These are phyloP conservation scores for Coemansia javaensis DNA, from an alignment of 192 early-diverging fungal genomes.

Conservation along the genomic window DNA sequence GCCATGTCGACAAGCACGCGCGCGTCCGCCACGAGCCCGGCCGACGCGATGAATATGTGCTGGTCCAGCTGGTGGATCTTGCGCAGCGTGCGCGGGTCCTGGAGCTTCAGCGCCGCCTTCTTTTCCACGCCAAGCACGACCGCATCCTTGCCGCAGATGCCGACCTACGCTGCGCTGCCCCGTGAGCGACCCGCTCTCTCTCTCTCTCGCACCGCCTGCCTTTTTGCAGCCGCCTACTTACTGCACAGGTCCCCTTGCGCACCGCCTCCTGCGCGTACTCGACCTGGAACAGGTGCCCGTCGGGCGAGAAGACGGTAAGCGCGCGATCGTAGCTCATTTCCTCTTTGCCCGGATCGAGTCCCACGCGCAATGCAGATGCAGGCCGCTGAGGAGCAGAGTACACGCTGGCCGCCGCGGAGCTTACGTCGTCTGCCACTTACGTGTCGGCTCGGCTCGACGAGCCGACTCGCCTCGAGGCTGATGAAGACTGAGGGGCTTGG, in stretches of 20 bases:
- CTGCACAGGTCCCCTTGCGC: slow-evolving; percentile 93
- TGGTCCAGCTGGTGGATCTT: slow-evolving; percentile 97
- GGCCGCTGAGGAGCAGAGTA: too few species aligned
- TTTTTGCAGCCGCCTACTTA: slow-evolving; percentile 51
- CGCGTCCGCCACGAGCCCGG: slow-evolving; percentile 94
- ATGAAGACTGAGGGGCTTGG: too few species aligned
- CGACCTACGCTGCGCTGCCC: too few species aligned
- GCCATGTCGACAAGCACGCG: slow-evolving; percentile 96
- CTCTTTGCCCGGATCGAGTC: too few species aligned
- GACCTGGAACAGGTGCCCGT: slow-evolving; percentile 99
- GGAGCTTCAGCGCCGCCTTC: slow-evolving; percentile 91
- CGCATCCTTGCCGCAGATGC: slow-evolving; percentile 84
- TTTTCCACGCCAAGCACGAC: slow-evolving; percentile 96
- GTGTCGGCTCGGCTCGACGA: slow-evolving; percentile 2
- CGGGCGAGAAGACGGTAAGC: slow-evolving; percentile 97
- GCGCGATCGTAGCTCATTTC: slow-evolving; percentile 67
- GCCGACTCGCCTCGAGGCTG: not conserved
- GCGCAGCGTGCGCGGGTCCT: slow-evolving; percentile 93
- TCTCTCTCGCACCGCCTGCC: not conserved
- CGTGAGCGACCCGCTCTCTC: not conserved
- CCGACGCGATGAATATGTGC: slow-evolving; percentile 94
- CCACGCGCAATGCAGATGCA: too few species aligned
- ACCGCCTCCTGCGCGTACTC: slow-evolving; percentile 98
- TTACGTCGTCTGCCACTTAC: too few species aligned
- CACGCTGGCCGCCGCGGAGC: not conserved